These are phyloP conservation scores for Neonectria sp. DNA, from an alignment of 2,329 filamentous ascomycete species.

Conservation along the genomic window DNA sequence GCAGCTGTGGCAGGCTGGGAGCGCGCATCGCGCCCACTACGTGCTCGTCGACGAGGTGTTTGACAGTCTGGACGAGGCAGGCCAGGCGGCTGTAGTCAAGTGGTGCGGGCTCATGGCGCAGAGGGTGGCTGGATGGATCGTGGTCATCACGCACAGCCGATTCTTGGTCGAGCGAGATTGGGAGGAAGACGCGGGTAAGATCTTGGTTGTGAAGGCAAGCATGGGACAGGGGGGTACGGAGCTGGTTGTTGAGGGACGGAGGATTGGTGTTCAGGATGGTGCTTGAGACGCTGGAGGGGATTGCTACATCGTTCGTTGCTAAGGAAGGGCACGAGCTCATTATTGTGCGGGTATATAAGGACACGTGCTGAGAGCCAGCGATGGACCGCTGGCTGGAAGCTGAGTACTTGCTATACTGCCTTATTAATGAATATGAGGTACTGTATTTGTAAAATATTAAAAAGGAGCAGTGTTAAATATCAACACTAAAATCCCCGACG, in stretches of 20 bases:
- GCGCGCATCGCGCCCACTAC: conserved; percentile 39
- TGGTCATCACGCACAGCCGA: conserved; percentile 40
- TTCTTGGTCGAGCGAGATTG: conserved; percentile 35
- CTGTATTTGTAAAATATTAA: no score
- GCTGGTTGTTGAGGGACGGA: conserved; percentile 27
- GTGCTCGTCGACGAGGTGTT: conserved; percentile 41
- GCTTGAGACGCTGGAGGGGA: neutral
- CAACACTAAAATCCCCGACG: no score
- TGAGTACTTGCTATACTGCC: no score
- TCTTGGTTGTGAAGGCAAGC: conserved; percentile 29
- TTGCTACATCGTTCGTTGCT: neutral
- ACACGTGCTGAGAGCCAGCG: no score
- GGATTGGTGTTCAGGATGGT: conserved; percentile 24
- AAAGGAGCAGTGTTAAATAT: no score
- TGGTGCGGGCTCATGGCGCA: conserved; percentile 35
- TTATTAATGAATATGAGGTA: no score
- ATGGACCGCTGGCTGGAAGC: no score
- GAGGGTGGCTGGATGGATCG: conserved; percentile 30
- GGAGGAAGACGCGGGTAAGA: conserved; percentile 25
- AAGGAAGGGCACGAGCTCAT: no score
- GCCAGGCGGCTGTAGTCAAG: conserved; percentile 37
- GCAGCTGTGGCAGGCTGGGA: conserved; percentile 33
- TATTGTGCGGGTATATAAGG: no score
- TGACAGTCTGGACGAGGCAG: conserved; percentile 37
- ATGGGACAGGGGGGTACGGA: conserved; percentile 38